Evolutionary conservation across 139 green algal species (phyloP), one percentile per base, ranked within the genome.

Genomic region (Micractinium conductrix): DNA sequence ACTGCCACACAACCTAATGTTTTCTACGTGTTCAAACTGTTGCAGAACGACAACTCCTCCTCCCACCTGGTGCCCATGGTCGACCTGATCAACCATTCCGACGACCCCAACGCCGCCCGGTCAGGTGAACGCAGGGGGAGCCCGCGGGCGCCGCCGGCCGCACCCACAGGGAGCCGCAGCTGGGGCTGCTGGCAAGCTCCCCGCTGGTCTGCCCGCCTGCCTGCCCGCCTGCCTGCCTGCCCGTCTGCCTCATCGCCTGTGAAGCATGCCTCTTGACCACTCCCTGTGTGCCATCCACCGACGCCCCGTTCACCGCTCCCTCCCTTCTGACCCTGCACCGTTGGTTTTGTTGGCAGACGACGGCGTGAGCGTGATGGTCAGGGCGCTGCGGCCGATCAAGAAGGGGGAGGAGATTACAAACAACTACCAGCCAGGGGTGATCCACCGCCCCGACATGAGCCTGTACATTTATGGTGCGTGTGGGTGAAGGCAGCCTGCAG

Each of bases 401-500:
- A 78, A 78, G 71, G 71, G 71, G 69, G 43, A 78, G 71, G 71
- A 78, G 43, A 78, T 78, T 30, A 62, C 43, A 12, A 62, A 62
- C n/a, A 38, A 24, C 30, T 78, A 78, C 43, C 71, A 78, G 71
- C 71, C 71, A 4, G 43, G 28, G 24, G 71, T 78, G 9, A 60
- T 78, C 43, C 71, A 78, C 71, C 71, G 71, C 4, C 71, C 71
- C 43, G 71, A 78, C 71, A 78, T 78, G 71, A 40, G 22, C 1
- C 43, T 78, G 10, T 78, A 78, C 43, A 78, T 78, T 19, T 78
- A 78, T 16, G 71, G 70, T 58, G 42, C 6, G 70, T 0, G 5
- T 24, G 7, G 35, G 14, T n/a, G 26, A 63, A 19, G 55, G 30
- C 12, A 65, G 55, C 55, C 55, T n/a, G 55, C 55, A 7, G 7